A percentile compares a stretch with the other conserved stretches of the same genome.
Evolutionary conservation across 306 rosid genomes (phyloP).

Genomic region (Quercus suber): DNA sequence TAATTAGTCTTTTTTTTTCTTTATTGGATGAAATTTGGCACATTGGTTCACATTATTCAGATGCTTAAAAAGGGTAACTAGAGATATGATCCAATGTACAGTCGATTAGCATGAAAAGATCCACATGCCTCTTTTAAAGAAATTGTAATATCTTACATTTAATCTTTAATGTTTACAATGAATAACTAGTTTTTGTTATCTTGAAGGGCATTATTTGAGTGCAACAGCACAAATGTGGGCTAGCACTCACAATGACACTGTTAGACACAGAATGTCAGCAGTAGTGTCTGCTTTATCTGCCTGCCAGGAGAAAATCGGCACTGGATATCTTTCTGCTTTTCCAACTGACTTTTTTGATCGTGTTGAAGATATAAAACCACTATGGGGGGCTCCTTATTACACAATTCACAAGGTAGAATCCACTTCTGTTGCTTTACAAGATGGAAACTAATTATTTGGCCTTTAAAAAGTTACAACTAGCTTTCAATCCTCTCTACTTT

Average conservation of each 20-base stretch:
- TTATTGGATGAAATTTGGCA: background rate
- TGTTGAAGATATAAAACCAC: constrained; percentile 46
- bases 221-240: constrained; percentile 92
- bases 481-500: constrained; percentile 7
- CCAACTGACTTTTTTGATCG: constrained; percentile 73
- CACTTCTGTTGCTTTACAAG: background rate
- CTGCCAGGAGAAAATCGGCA: constrained; percentile 72
- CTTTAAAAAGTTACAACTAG: background rate
- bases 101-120: too few species aligned
- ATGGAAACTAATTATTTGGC: constrained; percentile 7
- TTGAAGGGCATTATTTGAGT: constrained; percentile 90
- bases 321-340: constrained; percentile 91
- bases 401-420: constrained; percentile 87
- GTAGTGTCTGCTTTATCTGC: constrained; percentile 47
- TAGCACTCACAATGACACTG: constrained; percentile 52
- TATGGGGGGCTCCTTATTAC: constrained; percentile 89
- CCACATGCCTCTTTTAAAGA: background rate
- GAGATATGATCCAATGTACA: too few species aligned
- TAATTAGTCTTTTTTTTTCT: background rate
- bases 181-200: constrained; percentile 23
- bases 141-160: constrained; percentile 1
- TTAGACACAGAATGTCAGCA: constrained; percentile 59
- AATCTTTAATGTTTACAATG: constrained; percentile 10
- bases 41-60: background rate
- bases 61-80: background rate